Evolutionary conservation across 768 basidiomycete genomes (phyloP).

Genomic region (Termitomyces sp.): DNA sequence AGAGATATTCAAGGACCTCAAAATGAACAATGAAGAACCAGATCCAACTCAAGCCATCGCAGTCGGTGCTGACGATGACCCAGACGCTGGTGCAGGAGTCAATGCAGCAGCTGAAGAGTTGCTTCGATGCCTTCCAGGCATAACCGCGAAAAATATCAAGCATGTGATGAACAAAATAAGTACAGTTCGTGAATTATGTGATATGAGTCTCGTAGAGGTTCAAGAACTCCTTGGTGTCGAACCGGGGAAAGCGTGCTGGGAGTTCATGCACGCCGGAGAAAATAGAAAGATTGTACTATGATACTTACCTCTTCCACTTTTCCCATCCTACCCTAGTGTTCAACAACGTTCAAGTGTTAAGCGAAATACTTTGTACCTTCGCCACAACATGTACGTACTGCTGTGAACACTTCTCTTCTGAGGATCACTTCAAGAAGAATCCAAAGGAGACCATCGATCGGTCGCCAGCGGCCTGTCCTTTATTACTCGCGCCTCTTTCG

Average conservation of each 20-base stretch:
- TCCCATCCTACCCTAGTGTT: not conserved
- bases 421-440: not conserved
- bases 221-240: slow-evolving; percentile 78
- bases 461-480: not conserved
- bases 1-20: slow-evolving; percentile 92
- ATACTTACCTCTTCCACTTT: not conserved
- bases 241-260: slow-evolving; percentile 74
- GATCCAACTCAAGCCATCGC: slow-evolving; percentile 72
- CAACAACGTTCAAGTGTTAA: not conserved
- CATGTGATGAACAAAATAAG: slow-evolving; percentile 81
- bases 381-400: not conserved
- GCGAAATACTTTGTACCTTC: not conserved
- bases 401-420: not conserved
- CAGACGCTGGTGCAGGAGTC: slow-evolving; percentile 61
- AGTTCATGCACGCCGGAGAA: slow-evolving; percentile 79
- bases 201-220: slow-evolving; percentile 54
- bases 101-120: slow-evolving; percentile 82
- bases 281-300: not conserved
- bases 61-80: slow-evolving; percentile 78
- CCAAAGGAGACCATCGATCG: not conserved
- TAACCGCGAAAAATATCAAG: slow-evolving; percentile 80
- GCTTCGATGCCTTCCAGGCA: slow-evolving; percentile 76
- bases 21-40: slow-evolving; percentile 75
- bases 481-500: not conserved
- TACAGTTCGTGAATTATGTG: slow-evolving; percentile 74